phyloP scores from a whole-genome alignment of 257 asterid species.

The Solanum arcanum region DNA sequence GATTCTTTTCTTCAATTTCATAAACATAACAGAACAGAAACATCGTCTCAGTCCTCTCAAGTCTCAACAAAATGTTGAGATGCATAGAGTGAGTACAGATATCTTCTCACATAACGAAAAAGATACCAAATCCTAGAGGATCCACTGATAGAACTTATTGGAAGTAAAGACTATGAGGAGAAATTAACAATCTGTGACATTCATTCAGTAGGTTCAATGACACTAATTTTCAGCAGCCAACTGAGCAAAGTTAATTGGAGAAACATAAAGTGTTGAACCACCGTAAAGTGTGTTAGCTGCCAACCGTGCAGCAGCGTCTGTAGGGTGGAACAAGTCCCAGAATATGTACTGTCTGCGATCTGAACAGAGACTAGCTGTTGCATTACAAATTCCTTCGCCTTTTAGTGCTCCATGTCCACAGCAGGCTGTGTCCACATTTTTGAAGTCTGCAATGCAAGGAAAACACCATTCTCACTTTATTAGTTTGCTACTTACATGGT shows the following conservation, averaged over 20 bases:
- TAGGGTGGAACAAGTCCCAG: conserved; percentile 30
- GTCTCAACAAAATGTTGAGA: neutral
- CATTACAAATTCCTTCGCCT: conserved; percentile 16
- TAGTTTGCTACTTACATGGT: neutral
- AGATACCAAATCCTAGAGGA: neutral
- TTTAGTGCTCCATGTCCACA: conserved; percentile 51
- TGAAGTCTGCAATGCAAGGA: conserved; percentile 24
- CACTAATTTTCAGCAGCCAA: conserved; percentile 1
- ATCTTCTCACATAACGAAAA: neutral
- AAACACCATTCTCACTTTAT: neutral
- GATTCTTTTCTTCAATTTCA: neutral
- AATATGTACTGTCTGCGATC: conserved; percentile 13
- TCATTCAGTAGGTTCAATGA: neutral
- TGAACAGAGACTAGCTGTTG: conserved; percentile 14
- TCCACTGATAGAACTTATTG: neutral
- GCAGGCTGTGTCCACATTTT: conserved; percentile 46
- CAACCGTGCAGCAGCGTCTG: conserved; percentile 20
- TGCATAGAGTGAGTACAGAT: neutral
- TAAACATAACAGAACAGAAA: neutral
- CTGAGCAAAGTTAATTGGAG: conserved; percentile 31
- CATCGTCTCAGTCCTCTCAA: neutral
- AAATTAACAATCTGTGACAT: neutral
- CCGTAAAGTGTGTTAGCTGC: conserved; percentile 20
- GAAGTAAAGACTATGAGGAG: neutral
- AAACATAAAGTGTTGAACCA: conserved; percentile 19